Evolutionary conservation across 208 protist genomes (phyloP), one percentile per base, ranked within the genome.

Genomic region (Acanthamoeba divionensis): DNA sequence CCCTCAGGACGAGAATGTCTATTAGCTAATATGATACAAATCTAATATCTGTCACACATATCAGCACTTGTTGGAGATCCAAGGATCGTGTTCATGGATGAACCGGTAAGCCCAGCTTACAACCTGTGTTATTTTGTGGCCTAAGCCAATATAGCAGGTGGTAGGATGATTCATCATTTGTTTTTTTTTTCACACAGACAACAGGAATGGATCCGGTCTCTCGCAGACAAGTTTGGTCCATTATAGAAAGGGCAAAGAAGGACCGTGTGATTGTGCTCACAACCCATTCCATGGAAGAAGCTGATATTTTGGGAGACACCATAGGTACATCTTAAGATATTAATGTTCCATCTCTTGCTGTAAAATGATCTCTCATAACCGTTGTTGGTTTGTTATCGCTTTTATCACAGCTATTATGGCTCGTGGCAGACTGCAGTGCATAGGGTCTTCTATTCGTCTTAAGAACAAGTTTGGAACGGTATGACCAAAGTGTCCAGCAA

Each of bases 121-220:
- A 9, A 31, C 21, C 47, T 69, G 8, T 73, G 13, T 87, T 69
- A 26, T 80, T 24, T 12, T 26, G 21, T 80, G 65, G n/a, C 44
- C 71, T 82, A 15, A n/a, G 15, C 12, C 71, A 24, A 21, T 67
- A 13, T 24, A n/a, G n/a, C n/a, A n/a, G n/a, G n/a, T n/a, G n/a
- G 18, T 67, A 18, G 26, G 18, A 18, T 71, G 21, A 62, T 87
- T n/a, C 10, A 26, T 10, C 66, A 12, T 29, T 77, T 71, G 26
- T 71, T 77, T 45, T 77, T 15, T 77, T 45, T 79, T 38, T 79
- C 47, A 60, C 86, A 54, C 24, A 83, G n/a, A 95, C 93, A 13
- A 95, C 93, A 8, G 93, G 93, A 1, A 71, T 96, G 24, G 94
- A 96, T 44, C 94, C 94, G 21, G 54, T 90, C 1, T 94, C 91